Conservation (phyloP, 2,329 filamentous ascomycete genomes). For the Juglanconis sp. region DNA sequence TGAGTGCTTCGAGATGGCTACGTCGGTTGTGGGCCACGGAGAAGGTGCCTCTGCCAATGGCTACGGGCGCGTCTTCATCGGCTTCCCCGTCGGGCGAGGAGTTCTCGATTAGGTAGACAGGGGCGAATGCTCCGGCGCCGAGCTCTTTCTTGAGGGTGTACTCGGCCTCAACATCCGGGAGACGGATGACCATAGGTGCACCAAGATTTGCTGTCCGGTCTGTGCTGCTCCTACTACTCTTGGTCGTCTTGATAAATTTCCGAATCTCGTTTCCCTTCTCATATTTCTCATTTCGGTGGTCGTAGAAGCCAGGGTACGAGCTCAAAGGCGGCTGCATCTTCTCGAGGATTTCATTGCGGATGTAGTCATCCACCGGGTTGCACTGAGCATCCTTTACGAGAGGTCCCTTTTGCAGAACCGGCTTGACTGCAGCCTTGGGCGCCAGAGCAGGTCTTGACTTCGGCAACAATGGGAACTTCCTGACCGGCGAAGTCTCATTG, state of each 20-base stretch:
- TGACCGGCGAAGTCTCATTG: slow-evolving; percentile 45
- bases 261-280: slow-evolving; percentile 73
- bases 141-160: slow-evolving; percentile 84
- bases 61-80: slow-evolving; percentile 40
- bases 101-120: slow-evolving; percentile 87
- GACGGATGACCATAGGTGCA: slow-evolving; percentile 62
- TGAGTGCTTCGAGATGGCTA: slow-evolving; percentile 73
- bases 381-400: slow-evolving; percentile 81
- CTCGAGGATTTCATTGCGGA: slow-evolving; percentile 72
- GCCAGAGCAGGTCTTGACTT: slow-evolving; percentile 37
- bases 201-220: slow-evolving; percentile 61
- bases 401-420: slow-evolving; percentile 56
- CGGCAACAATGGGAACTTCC: slow-evolving; percentile 45
- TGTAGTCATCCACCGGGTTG: slow-evolving; percentile 79
- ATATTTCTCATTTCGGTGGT: slow-evolving; percentile 62
- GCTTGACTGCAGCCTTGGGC: slow-evolving; percentile 29
- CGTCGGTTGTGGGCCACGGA: slow-evolving; percentile 50
- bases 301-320: slow-evolving; percentile 76
- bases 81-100: slow-evolving; percentile 49
- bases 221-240: slow-evolving; percentile 52
- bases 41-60: slow-evolving; percentile 62
- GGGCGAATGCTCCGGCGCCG: slow-evolving; percentile 89
- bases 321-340: slow-evolving; percentile 70
- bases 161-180: slow-evolving; percentile 60
- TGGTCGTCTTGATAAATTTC: slow-evolving; percentile 70